Conservation (phyloP, 2,329 filamentous ascomycete genomes). For the Geoglossum cookeanum region DNA sequence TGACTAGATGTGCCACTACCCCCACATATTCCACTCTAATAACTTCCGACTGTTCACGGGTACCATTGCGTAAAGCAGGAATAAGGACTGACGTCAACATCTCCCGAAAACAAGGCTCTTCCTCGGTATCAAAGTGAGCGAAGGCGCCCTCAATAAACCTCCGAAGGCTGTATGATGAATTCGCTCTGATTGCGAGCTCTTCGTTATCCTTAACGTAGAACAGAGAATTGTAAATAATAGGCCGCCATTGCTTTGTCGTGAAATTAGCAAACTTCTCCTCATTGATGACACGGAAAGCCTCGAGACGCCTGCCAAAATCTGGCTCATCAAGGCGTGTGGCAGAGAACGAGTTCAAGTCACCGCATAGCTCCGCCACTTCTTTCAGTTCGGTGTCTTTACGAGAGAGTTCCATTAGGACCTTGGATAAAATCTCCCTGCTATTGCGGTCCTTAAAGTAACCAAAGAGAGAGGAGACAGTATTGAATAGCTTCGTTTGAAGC, state of each 20-base stretch:
- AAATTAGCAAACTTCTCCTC: constrained; percentile 39
- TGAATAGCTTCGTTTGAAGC: constrained; percentile 47
- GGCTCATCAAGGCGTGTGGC: constrained; percentile 59
- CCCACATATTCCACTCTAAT: constrained; percentile 67
- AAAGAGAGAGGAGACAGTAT: constrained; percentile 62
- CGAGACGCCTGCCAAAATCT: constrained; percentile 66
- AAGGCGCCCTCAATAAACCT: constrained; percentile 50
- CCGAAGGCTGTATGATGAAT: constrained; percentile 63
- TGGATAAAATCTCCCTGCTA: constrained; percentile 55
- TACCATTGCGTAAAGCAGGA: constrained; percentile 56
- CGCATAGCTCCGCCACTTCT: constrained; percentile 50
- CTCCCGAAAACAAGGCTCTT: constrained; percentile 31
- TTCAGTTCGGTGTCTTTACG: constrained; percentile 39
- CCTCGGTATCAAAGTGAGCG: constrained; percentile 17
- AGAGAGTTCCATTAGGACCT: constrained; percentile 54
- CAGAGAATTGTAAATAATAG: constrained; percentile 73
- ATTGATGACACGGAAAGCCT: constrained; percentile 57
- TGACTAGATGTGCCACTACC: constrained; percentile 61
- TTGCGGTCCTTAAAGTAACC: constrained; percentile 72
- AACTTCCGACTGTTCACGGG: constrained; percentile 61
- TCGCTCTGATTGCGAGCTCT: constrained; percentile 69
- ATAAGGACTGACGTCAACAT: constrained; percentile 48
- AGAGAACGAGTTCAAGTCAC: constrained; percentile 64
- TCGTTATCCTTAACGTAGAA: constrained; percentile 74
- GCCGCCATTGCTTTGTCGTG: constrained; percentile 61